Evolutionary conservation across 176 grass and related monocot species (phyloP).

Genomic region (Stipa capillata): DNA sequence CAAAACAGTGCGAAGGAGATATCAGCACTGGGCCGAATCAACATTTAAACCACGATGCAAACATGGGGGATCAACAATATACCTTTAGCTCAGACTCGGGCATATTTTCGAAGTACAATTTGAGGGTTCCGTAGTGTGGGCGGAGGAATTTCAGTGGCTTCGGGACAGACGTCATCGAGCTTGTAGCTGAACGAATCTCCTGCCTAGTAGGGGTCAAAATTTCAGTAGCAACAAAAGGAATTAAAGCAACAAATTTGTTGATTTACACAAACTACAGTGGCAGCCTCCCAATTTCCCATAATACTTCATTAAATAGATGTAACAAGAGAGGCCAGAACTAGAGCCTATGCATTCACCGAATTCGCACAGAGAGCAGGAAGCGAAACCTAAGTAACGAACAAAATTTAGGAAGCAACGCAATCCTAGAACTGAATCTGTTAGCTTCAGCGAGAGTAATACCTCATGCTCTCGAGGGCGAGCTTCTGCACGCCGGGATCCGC

Average conservation of each 20-base stretch:
- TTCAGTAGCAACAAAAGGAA: background rate
- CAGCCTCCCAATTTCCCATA: background rate
- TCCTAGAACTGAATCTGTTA: background rate
- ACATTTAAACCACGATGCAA: background rate
- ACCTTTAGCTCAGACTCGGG: slow-evolving; percentile 80
- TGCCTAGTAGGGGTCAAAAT: slow-evolving; percentile 27
- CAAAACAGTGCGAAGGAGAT: background rate
- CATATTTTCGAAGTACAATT: slow-evolving; percentile 68
- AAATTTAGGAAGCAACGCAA: background rate
- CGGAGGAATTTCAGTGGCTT: slow-evolving; percentile 95
- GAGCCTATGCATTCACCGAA: background rate
- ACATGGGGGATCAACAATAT: background rate
- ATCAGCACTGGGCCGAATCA: background rate
- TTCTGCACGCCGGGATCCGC: slow-evolving; percentile 77
- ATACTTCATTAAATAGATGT: background rate
- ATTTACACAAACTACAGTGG: background rate
- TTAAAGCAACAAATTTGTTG: background rate
- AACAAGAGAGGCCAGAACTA: background rate
- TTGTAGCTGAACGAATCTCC: slow-evolving; percentile 85
- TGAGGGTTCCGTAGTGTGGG: slow-evolving; percentile 84
- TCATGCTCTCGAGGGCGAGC: slow-evolving; percentile 95
- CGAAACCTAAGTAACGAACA: background rate
- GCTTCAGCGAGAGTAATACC: slow-evolving; percentile 17
- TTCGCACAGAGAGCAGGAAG: background rate
- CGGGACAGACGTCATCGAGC: slow-evolving; percentile 95